Evolutionary conservation across 2,329 filamentous ascomycete species (phyloP), one percentile per base, ranked within the genome.

Genomic region (Cercospora berteroae): DNA sequence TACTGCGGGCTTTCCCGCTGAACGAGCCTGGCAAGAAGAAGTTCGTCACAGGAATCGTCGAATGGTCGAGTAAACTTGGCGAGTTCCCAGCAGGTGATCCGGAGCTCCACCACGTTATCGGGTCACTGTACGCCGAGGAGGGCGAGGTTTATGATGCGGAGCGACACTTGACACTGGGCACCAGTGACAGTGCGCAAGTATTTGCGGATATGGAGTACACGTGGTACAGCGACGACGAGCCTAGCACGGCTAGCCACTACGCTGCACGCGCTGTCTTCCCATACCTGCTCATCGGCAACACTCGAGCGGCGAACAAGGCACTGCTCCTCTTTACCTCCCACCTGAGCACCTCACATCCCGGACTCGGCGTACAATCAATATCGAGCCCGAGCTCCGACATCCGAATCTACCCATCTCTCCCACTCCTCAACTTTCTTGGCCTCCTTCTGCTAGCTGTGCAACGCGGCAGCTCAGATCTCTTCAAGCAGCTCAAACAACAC

Each of bases 71-170:
- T 64, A 94, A 91, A 78, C 90, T 88, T 76, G 93, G 94, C 73
- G 91, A 95, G 56, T 92, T 91, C 78, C 94, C 95, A 58, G 91
- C 93, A 60, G 95, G 95, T 68, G 95, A 99, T 77, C 91, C 94
- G 2, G 95, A 98, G 75, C 84, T 99, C 65, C 95, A 99, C 80
- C 94, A 98, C 81, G 93, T 96, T 52, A 89, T 90, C 39, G 95
- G 95, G 60, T 89, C 88, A 33, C 83, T 97, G 52, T 97, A 93
- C 78, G 94, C 94, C n/a, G 90, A 96, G 76, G 94, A 97, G 74
- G 90, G 94, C 79, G 93, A 97, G 69, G 87, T 90, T 27, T 96
- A 97, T 83, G 94, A 97, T 67, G 95, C 96, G 13, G 96, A 99
- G 80, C 87, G 89, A 73, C 95, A 99, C 80, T 85, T 99, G 64